Base-by-base conservation (phyloP, 164 flowering plant species). In the Vitis cinerea region DNA sequence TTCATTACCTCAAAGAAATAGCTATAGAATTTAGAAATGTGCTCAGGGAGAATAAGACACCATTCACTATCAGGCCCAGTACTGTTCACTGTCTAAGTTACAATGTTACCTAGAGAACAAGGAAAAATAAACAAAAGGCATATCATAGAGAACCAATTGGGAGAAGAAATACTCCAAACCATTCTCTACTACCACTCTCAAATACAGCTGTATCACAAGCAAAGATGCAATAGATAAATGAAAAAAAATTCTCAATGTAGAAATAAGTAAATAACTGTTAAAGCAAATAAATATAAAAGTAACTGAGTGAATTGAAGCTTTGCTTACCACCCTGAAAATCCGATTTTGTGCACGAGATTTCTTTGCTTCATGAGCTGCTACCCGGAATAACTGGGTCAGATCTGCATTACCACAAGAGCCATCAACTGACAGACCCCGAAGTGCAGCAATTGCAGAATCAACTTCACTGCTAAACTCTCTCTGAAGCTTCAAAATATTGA, bases 291-390 rank as follows among this genome's bases (percentile, higher is more conserved):
- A 57, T 3, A 49, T 56, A 31, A 37, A 37, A 6, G 44, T 37
- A 6, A 37, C 4, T 37, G 44, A 6, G 19, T 59, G 14, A 65
- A 15, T 7, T 7, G 16, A 59, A 63, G 60, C 16, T 27, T 29
- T 29, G 61, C 86, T 83, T 71, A 94, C 98, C 90, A 95, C 91
- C 70, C 99, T 87, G 50, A 91, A 69, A 57, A 88, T 88, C 59
- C 99, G 88, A 73, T 87, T 86, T 56, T 90, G 96, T 10, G 90
- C 79, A 51, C 83, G 90, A 10, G 96, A 90, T 77, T 89, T 91
- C 83, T 83, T 91, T 47, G 98, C 98, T 80, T 96, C 98, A 77
- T 89, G 88, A 69, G 94, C 86, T 52, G 99, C 97, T 62, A 88
- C 47, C 2, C 86, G 82, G 70, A 96, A 90, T 10, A 96, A 81